Conservation (phyloP, 352 stramenopile genomes). For the Thalassiosira livingstoniorum region DNA sequence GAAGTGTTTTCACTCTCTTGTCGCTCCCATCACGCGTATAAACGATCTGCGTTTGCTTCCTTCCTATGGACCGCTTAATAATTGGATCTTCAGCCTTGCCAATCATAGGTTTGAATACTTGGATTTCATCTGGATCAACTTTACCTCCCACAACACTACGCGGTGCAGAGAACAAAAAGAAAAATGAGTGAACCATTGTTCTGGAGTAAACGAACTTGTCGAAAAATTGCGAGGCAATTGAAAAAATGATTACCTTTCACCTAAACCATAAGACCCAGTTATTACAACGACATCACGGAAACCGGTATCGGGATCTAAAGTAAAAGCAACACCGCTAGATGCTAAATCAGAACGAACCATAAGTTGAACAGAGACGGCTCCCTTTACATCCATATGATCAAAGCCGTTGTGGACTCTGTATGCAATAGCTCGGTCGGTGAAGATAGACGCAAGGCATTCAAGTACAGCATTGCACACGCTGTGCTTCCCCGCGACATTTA, state of each 20-base stretch:
- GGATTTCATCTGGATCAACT: slow-evolving; percentile 63
- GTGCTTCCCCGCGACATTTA: slow-evolving; percentile 52
- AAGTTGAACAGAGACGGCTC: slow-evolving; percentile 51
- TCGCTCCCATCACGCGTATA: slow-evolving; percentile 50
- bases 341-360: slow-evolving; percentile 59
- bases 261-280: slow-evolving; percentile 50
- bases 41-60: slow-evolving; percentile 56
- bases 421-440: slow-evolving; percentile 58
- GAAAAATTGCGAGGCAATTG: too few relatives aligned
- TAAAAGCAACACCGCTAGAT: slow-evolving; percentile 52
- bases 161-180: too few relatives aligned
- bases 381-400: slow-evolving; percentile 55
- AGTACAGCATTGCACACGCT: slow-evolving; percentile 39
- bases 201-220: too few relatives aligned
- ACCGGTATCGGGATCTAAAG: slow-evolving; percentile 56
- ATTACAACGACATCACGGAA: slow-evolving; percentile 53
- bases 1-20: slow-evolving; percentile 46
- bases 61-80: slow-evolving; percentile 50
- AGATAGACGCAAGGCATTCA: slow-evolving; percentile 57
- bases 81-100: slow-evolving; percentile 51
- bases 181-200: too few relatives aligned
- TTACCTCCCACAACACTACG: slow-evolving; percentile 56
- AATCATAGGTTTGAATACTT: slow-evolving; percentile 50
- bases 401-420: slow-evolving; percentile 60
- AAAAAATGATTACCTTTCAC: too few relatives aligned